Evolutionary conservation across 2,329 filamentous ascomycete species (phyloP), one percentile per base, ranked within the genome.

Genomic region (Calonectria henricotiae): DNA sequence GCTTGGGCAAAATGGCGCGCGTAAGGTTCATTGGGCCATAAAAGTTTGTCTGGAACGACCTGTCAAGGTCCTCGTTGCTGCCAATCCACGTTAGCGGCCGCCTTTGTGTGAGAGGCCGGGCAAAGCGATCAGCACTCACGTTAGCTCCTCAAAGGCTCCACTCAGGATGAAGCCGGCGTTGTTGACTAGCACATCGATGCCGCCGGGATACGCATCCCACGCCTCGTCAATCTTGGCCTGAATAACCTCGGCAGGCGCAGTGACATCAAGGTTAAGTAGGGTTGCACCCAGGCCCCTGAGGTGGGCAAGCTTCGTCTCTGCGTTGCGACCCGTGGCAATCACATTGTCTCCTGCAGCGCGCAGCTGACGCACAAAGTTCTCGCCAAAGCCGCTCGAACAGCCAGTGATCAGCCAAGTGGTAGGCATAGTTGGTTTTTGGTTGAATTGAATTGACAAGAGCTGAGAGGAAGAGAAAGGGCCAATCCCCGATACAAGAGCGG

Each of bases 341-440:
- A 85, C 81, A 17, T 82, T 80, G 51, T 85, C 82, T 0, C 83
- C 84, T 2, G 75, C 73, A 23, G 80, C 77, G 11, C 81, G 74
- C 41, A 85, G 79, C 60, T 83, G 79, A 17, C 80, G 78, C 5
- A 82, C 82, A 20, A 85, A 75, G 5, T 76, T 60, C 43, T 81
- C 77, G 15, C 84, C 84, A 43, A 86, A 85, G 23, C 83, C 84
- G 60, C 81, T 85, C 9, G 83, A 84, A 73, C 82, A 84, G 54
- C 83, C 84, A 1, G 84, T 86, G 44, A 86, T 82, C 17, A 86
- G 46, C 82, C 81, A 84, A 1, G 80, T 82, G 1, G 63, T n/a
- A 27, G 13, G 12, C 71, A 75, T 75, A 9, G 39, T 30, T 39
- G 13, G 8, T 11, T 5, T 49, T 23, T 9, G 32, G n/a, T 25